Conservation (phyloP, 805 yeast genomes). For the Nakazawaea anatomiae region DNA sequence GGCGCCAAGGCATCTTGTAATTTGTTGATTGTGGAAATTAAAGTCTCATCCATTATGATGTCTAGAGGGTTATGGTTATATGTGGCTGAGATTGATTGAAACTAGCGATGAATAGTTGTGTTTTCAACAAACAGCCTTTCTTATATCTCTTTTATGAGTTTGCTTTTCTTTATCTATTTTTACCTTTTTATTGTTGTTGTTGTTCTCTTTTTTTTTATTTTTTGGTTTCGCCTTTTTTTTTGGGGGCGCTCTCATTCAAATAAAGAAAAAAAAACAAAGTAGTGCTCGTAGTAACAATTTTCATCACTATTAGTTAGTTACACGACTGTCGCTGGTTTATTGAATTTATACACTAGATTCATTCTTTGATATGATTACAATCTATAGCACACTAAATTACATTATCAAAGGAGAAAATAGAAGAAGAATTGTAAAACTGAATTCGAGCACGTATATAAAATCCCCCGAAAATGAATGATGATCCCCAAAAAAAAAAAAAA, state of each 20-base stretch:
- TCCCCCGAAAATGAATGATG: background rate
- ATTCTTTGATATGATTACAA: too few species aligned
- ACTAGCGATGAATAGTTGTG: too few species aligned
- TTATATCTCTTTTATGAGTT: background rate
- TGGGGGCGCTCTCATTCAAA: background rate
- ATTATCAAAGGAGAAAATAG: too few species aligned
- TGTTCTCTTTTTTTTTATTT: background rate
- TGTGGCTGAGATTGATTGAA: background rate
- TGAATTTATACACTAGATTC: too few species aligned
- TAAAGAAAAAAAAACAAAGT: background rate
- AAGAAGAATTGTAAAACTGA: too few species aligned
- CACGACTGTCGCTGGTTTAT: background rate
- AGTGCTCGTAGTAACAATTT: background rate
- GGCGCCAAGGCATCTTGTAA: constrained; percentile 97
- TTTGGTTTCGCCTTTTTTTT: background rate
- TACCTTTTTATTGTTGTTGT: background rate
- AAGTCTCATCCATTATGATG: constrained; percentile 61
- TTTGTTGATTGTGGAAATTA: constrained; percentile 82
- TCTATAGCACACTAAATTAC: too few species aligned
- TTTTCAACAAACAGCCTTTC: too few species aligned
- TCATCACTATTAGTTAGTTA: too few species aligned
- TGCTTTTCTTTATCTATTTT: background rate
- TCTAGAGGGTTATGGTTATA: background rate
- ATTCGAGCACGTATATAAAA: too few species aligned
- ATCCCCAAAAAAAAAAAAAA: background rate